Evolutionary conservation across 805 yeast species (phyloP).

Genomic region (Suhomyces pyralidae): DNA sequence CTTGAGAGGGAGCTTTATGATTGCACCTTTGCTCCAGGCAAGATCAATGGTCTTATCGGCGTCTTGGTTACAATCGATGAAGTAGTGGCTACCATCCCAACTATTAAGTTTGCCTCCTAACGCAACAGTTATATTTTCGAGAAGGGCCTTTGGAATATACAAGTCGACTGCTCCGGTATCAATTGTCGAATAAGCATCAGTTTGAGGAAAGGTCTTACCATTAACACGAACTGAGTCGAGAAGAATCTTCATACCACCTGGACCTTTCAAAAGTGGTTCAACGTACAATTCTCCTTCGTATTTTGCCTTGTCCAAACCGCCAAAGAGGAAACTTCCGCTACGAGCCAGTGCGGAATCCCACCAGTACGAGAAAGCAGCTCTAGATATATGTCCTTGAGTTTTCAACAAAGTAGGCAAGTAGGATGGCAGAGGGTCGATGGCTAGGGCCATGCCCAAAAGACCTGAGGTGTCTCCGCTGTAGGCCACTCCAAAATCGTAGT

Average conservation of each 20-base stretch:
- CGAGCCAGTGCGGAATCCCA: slow-evolving; percentile 5
- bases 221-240: neutral
- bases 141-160: neutral
- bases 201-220: slow-evolving; percentile 7
- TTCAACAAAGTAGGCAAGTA: slow-evolving; percentile 11
- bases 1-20: slow-evolving; percentile 3
- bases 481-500: neutral
- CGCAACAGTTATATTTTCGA: neutral
- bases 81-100: neutral
- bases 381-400: slow-evolving; percentile 8
- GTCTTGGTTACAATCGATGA: neutral
- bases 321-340: slow-evolving; percentile 18
- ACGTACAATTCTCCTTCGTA: slow-evolving; percentile 10
- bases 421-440: neutral
- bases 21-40: neutral
- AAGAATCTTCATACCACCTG: neutral
- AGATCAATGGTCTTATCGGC: slow-evolving; percentile 5
- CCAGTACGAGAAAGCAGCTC: slow-evolving; percentile 12
- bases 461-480: neutral
- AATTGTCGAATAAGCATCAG: neutral
- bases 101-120: neutral
- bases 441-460: neutral
- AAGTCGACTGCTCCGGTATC: slow-evolving; percentile 7
- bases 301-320: slow-evolving; percentile 20
- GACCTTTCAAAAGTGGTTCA: slow-evolving; percentile 3